A percentile compares a stretch with the other conserved stretches of the same genome.
Evolutionary conservation across 768 basidiomycete species (phyloP).

Genomic region (Kwoniella shandongensis): DNA sequence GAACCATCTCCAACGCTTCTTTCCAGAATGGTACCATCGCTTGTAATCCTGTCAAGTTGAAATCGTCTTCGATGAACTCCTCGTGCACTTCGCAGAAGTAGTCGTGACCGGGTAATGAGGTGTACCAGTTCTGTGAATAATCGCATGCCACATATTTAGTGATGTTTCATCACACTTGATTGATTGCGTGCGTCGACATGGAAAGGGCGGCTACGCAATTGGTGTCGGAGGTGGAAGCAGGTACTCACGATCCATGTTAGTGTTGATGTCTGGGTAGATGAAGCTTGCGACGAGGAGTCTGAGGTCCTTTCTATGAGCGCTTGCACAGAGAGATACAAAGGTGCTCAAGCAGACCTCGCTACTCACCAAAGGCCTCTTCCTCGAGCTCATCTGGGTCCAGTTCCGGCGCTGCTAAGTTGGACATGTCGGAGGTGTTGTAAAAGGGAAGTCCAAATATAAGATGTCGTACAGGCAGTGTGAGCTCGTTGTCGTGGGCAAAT

Average conservation of each 20-base stretch:
- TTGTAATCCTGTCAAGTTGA: constrained; percentile 76
- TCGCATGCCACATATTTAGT: too few relatives aligned
- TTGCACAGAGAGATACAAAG: not conserved
- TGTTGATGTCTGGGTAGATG: constrained; percentile 52
- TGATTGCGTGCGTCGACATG: too few relatives aligned
- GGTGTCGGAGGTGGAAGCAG: not conserved
- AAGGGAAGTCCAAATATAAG: not conserved
- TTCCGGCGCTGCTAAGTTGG: constrained; percentile 18
- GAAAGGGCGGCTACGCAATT: not conserved
- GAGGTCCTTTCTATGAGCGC: constrained; percentile 1
- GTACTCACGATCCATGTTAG: constrained; percentile 53
- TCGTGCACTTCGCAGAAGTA: constrained; percentile 97
- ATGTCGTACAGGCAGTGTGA: not conserved
- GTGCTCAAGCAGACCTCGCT: not conserved
- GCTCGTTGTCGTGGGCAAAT: too few relatives aligned
- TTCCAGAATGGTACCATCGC: constrained; percentile 94
- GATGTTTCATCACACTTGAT: not conserved
- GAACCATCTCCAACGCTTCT: constrained; percentile 99
- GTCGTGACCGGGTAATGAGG: constrained; percentile 64
- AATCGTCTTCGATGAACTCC: constrained; percentile 99
- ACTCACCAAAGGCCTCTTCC: constrained; percentile 36
- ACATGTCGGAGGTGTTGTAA: not conserved
- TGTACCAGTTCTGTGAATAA: constrained; percentile 50
- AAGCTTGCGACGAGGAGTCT: constrained; percentile 51
- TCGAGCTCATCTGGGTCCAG: constrained; percentile 33